Evolutionary conservation across 139 green algal genomes (phyloP).

Genomic region (Volvox reticuliferus): DNA sequence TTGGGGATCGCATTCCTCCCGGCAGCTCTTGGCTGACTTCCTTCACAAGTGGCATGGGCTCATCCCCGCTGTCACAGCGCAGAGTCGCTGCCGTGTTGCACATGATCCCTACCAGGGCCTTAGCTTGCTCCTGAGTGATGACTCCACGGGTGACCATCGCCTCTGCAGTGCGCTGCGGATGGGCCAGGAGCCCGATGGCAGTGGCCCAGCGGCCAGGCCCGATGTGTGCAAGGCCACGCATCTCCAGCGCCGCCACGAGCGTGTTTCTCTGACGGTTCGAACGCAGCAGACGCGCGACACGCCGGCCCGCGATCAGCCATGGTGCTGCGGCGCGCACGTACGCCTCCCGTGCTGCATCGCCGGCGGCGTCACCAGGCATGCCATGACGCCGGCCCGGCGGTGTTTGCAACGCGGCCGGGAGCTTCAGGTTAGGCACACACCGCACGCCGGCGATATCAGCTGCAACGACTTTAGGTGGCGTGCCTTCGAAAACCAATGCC

Average conservation of each 20-base stretch:
- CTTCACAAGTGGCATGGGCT: not conserved
- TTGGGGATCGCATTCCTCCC: too few species aligned
- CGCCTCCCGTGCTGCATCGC: constrained; percentile 15
- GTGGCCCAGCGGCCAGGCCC: not conserved
- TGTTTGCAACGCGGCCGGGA: not conserved
- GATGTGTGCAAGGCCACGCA: not conserved
- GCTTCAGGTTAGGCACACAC: not conserved
- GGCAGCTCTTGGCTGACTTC: too few species aligned
- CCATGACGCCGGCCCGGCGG: constrained; percentile 5
- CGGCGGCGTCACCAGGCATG: not conserved
- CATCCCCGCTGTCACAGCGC: not conserved
- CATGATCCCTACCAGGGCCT: not conserved
- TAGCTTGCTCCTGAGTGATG: not conserved
- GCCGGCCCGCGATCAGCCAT: not conserved
- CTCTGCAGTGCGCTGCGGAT: not conserved
- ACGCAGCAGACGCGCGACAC: not conserved
- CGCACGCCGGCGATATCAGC: not conserved
- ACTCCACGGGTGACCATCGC: not conserved
- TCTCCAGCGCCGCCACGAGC: not conserved
- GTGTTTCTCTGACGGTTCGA: not conserved
- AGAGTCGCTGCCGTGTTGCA: not conserved
- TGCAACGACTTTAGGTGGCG: not conserved
- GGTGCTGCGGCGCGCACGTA: constrained; percentile 6
- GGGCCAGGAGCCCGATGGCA: not conserved
- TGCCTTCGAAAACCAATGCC: not conserved